phyloP scores from a whole-genome alignment of 164 flowering plant species.

The Tinospora cordifolia region DNA sequence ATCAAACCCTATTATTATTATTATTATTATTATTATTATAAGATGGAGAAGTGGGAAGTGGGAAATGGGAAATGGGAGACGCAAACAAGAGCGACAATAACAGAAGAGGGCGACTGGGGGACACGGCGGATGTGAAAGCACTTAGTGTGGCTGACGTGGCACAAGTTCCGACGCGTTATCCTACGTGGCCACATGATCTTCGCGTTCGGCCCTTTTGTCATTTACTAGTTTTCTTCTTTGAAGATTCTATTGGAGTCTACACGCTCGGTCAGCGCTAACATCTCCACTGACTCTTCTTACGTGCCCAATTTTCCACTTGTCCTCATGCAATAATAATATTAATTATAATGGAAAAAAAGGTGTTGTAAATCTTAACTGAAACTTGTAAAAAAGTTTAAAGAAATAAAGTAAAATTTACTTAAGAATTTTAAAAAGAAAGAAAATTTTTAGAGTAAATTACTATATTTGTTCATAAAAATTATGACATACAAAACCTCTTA shows the following conservation, averaged over 20 bases:
- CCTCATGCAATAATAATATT: no score
- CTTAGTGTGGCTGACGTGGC: slow-evolving; percentile 4
- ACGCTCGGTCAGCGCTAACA: background rate
- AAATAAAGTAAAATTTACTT: no score
- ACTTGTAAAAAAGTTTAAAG: no score
- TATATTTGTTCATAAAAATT: no score
- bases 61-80: background rate
- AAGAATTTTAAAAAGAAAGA: no score
- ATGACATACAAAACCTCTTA: no score
- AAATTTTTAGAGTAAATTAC: no score
- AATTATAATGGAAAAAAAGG: no score
- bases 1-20: no score
- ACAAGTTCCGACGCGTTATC: slow-evolving; percentile 1
- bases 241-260: no score
- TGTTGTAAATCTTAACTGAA: no score
- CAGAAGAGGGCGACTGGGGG: background rate
- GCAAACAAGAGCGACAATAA: background rate
- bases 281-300: background rate
- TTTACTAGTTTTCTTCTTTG: background rate
- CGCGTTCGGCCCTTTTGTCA: background rate
- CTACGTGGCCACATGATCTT: slow-evolving; percentile 7
- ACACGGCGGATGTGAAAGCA: background rate
- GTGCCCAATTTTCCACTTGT: background rate
- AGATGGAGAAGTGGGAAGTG: background rate
- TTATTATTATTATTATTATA: no score